Evolutionary conservation across 257 asterid genomes (phyloP), one percentile per base, ranked within the genome.

Genomic region (Cordia subcordata): DNA sequence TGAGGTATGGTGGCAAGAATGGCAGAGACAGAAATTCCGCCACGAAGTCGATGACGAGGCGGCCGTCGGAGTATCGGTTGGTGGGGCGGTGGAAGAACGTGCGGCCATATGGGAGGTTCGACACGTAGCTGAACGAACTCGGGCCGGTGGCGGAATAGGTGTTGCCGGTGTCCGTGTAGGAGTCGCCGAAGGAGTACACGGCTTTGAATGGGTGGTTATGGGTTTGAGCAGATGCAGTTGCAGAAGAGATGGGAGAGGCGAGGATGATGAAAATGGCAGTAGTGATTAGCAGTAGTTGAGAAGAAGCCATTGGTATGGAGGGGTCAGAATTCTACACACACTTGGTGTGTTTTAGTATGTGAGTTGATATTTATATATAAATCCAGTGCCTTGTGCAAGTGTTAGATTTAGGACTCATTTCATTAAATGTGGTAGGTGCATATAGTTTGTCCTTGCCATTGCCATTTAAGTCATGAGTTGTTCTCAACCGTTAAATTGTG

Each of bases 131-230:
- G 85, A 79, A 90, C 3, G 82, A 81, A 61, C 60, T 66, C 0
- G 97, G 96, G 19, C 97, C 96, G 10, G 82, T 69, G 66, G 75
- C 23, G 60, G 97, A 81, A 1, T 54, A 68, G 58, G 97, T 90
- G 85, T 90, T 90, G 62, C 97, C 97, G 1, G 97, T 87, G 84
- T 90, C 97, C 27, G 97, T 90, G 78, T 74, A 90, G 5, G 97
- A 90, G 76, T 90, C 96, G 0, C 97, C 96, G 51, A 90, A 90
- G 38, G 96, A 95, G 60, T 82, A 90, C 0, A 87, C 52, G 10
- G n/a, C 62, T 20, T 72, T 80, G 86, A 87, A 85, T 17, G 85
- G 83, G 11, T 56, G 74, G 57, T 22, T 49, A 5, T 52, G 55
- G 11, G 57, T 27, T 11, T 22, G 38, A 12, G 38, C 4, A 3